phyloP scores from a whole-genome alignment of 1,284 basidiomycete genomes.

The Fistulina hepatica region DNA sequence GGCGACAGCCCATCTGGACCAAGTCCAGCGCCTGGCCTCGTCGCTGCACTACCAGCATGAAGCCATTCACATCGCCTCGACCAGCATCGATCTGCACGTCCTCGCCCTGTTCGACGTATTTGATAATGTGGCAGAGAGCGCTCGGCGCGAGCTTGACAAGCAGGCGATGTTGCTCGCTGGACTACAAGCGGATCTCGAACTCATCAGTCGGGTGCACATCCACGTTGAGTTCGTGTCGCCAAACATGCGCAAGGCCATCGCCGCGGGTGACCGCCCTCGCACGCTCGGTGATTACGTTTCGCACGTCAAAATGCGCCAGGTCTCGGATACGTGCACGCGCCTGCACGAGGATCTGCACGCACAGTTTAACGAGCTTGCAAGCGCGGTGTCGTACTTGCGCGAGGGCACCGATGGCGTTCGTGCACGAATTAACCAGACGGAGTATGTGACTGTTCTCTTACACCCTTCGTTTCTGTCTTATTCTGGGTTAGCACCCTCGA shows the following conservation, averaged over 20 bases:
- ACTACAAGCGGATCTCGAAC: constrained; percentile 57
- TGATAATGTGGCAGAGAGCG: constrained; percentile 44
- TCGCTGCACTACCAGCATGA: constrained; percentile 53
- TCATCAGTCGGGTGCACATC: constrained; percentile 51
- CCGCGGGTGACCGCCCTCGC: constrained; percentile 51
- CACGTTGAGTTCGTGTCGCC: constrained; percentile 67
- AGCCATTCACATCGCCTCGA: constrained; percentile 56
- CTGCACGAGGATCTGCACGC: constrained; percentile 53
- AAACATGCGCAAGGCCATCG: constrained; percentile 51
- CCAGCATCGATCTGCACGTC: constrained; percentile 57
- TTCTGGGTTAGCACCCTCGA: constrained; percentile 36
- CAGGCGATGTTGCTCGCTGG: constrained; percentile 50
- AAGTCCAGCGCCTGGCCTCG: constrained; percentile 36
- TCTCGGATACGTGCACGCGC: constrained; percentile 61
- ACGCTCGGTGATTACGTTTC: constrained; percentile 76
- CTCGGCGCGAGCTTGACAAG: constrained; percentile 49
- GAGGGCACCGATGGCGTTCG: constrained; percentile 53
- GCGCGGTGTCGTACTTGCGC: constrained; percentile 40
- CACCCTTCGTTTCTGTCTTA: constrained; percentile 7
- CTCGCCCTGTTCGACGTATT: constrained; percentile 60
- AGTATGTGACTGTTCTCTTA: constrained; percentile 30
- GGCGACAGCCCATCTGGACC: constrained; percentile 51
- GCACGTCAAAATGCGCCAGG: constrained; percentile 65
- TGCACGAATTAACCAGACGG: constrained; percentile 32
- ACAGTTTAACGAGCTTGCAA: constrained; percentile 44